A percentile compares a stretch with the other conserved stretches of the same genome.
phyloP scores from a whole-genome alignment of 345 rosid species.

The Eucalyptus tenuipes region DNA sequence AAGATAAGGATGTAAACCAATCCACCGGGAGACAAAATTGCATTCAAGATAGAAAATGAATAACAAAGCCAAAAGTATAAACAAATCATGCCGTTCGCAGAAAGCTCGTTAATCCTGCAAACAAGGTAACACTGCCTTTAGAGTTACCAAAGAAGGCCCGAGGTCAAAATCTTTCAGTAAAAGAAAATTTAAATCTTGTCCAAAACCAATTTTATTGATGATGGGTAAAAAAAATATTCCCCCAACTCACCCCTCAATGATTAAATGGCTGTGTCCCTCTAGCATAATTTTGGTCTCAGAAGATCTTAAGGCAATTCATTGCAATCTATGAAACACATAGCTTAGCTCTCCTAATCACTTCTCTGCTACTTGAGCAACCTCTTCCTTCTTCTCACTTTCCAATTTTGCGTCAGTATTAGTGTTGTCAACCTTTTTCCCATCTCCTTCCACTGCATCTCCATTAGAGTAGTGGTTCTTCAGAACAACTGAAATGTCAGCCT shows the following conservation, averaged over 20 bases:
- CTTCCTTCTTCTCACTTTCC: constrained; percentile 7
- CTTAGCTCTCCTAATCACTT: neutral
- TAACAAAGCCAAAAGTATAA: neutral
- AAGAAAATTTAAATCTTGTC: neutral
- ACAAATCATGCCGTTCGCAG: neutral
- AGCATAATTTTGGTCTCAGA: neutral
- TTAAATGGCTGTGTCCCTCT: neutral
- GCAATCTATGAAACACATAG: neutral
- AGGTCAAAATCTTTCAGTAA: neutral
- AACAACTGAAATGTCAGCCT: constrained; percentile 60
- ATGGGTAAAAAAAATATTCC: neutral
- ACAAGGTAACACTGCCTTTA: neutral
- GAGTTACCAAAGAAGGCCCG: neutral
- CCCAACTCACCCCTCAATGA: neutral
- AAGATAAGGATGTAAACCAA: neutral
- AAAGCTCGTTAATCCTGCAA: neutral
- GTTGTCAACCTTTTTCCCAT: constrained; percentile 17
- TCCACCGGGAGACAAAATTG: neutral
- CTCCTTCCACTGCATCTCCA: constrained; percentile 38
- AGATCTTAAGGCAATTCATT: neutral
- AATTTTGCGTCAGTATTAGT: neutral
- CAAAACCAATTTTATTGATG: neutral
- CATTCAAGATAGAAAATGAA: neutral
- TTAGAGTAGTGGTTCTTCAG: constrained; percentile 82
- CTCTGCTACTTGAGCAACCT: constrained; percentile 1